phyloP scores from a whole-genome alignment of 768 basidiomycete species.

The Termitomyces bulborhizus region DNA sequence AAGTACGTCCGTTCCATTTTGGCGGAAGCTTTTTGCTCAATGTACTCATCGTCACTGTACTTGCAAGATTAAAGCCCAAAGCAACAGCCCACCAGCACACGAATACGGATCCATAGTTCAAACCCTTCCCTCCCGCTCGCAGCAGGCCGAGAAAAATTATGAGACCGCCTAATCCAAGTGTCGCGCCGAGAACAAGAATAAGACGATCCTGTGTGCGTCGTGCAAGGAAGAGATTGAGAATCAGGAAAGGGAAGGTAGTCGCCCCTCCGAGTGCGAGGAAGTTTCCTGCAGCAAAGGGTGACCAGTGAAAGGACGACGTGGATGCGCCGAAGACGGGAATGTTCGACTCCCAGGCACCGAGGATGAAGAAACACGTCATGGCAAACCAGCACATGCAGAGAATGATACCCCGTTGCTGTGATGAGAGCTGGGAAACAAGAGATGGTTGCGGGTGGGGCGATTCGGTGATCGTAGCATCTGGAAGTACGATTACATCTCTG shows the following conservation, averaged over 20 bases:
- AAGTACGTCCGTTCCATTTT: slow-evolving; percentile 51
- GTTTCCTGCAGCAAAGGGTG: slow-evolving; percentile 61
- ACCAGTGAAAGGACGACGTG: slow-evolving; percentile 39
- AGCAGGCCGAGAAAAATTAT: slow-evolving; percentile 45
- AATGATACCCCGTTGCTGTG: slow-evolving; percentile 45
- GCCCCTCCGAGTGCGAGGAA: slow-evolving; percentile 65
- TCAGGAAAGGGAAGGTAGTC: slow-evolving; percentile 59
- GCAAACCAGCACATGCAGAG: slow-evolving; percentile 66
- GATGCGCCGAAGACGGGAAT: slow-evolving; percentile 53
- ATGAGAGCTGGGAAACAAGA: slow-evolving; percentile 10
- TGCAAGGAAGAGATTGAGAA: slow-evolving; percentile 52
- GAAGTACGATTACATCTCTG: background rate
- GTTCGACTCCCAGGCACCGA: slow-evolving; percentile 65
- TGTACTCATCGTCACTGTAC: slow-evolving; percentile 59
- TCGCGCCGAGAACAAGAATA: slow-evolving; percentile 46
- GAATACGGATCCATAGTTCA: slow-evolving; percentile 38
- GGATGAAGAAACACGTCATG: slow-evolving; percentile 65
- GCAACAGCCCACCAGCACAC: slow-evolving; percentile 56
- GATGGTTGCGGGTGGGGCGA: background rate
- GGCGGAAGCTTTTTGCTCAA: slow-evolving; percentile 65
- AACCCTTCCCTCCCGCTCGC: slow-evolving; percentile 13
- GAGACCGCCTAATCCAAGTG: slow-evolving; percentile 46
- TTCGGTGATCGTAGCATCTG: background rate
- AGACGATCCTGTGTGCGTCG: slow-evolving; percentile 55
- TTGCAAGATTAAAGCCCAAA: slow-evolving; percentile 69